phyloP scores from a whole-genome alignment of 2,329 filamentous ascomycete species.

The Coniochaeta hoffmannii region DNA sequence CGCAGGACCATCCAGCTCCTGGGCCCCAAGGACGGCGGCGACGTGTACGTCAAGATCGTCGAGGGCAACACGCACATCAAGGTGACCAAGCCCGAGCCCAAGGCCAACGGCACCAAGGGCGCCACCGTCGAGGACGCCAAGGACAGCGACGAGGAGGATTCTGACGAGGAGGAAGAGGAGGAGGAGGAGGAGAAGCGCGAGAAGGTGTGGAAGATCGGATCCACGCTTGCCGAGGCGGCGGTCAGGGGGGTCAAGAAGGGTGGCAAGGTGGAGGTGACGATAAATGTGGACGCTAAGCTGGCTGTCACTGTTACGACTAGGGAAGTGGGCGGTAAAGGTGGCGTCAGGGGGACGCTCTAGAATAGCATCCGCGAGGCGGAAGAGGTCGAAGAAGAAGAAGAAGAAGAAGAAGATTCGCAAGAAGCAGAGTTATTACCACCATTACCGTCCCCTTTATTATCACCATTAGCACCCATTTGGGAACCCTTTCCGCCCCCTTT shows the following conservation, averaged over 20 bases:
- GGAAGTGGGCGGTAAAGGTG: conserved; percentile 82
- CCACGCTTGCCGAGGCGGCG: conserved; percentile 75
- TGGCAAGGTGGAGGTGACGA: conserved; percentile 85
- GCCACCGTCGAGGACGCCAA: conserved; percentile 55
- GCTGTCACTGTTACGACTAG: conserved; percentile 72
- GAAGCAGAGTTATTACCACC: no score
- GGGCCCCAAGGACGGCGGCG: conserved; percentile 72
- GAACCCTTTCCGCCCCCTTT: no score
- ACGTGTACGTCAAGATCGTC: conserved; percentile 80
- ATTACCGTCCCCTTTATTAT: no score
- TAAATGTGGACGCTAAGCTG: conserved; percentile 79
- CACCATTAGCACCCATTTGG: no score
- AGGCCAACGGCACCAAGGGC: conserved; percentile 50
- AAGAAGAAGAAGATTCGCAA: no score
- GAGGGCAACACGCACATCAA: conserved; percentile 91
- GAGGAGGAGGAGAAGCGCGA: conserved; percentile 83
- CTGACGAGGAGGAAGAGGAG: conserved; percentile 60
- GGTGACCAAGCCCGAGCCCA: conserved; percentile 79
- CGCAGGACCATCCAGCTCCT: conserved; percentile 75
- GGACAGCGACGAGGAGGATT: conserved; percentile 51
- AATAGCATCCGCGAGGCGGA: neutral
- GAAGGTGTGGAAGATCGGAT: conserved; percentile 86
- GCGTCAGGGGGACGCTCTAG: conserved; percentile 54
- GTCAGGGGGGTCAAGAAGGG: conserved; percentile 80
- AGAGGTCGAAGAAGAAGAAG: neutral